These are phyloP conservation scores for Gonium pectorale DNA, from an alignment of 139 green algal genomes.

Conservation along the genomic window DNA sequence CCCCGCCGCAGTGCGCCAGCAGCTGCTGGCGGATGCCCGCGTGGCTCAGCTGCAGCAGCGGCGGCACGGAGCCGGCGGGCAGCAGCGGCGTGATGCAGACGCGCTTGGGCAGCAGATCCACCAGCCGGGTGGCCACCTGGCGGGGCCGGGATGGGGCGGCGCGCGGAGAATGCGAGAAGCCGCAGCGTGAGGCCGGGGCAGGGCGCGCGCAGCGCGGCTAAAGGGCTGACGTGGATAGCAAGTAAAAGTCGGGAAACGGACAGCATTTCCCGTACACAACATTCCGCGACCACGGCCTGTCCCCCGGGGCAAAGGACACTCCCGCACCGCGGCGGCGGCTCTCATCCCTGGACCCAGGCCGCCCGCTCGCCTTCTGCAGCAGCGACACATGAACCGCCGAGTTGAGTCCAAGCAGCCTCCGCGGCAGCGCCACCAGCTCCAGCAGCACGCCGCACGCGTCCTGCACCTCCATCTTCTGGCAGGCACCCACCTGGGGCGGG, in stretches of 20 bases:
- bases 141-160: background rate
- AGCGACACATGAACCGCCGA: constrained; percentile 25
- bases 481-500: constrained; percentile 14
- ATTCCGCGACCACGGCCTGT: no score
- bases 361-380: constrained; percentile 37
- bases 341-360: no score
- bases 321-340: no score
- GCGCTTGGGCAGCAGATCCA: constrained; percentile 41
- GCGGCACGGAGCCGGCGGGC: constrained; percentile 35
- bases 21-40: constrained; percentile 23
- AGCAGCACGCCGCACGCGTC: constrained; percentile 39
- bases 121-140: constrained; percentile 18
- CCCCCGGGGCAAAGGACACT: no score
- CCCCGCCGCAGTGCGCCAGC: constrained; percentile 11
- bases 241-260: no score
- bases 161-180: background rate
- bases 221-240: no score
- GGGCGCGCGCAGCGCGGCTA: no score
- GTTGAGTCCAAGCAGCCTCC: constrained; percentile 20
- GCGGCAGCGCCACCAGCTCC: constrained; percentile 45
- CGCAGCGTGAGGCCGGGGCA: no score
- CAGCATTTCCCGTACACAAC: no score
- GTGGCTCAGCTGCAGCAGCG: constrained; percentile 32
- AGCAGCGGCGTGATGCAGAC: constrained; percentile 37
- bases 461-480: constrained; percentile 45